Evolutionary conservation across 306 rosid species (phyloP), one percentile per base, ranked within the genome.

Genomic region (Cicer judaicum): DNA sequence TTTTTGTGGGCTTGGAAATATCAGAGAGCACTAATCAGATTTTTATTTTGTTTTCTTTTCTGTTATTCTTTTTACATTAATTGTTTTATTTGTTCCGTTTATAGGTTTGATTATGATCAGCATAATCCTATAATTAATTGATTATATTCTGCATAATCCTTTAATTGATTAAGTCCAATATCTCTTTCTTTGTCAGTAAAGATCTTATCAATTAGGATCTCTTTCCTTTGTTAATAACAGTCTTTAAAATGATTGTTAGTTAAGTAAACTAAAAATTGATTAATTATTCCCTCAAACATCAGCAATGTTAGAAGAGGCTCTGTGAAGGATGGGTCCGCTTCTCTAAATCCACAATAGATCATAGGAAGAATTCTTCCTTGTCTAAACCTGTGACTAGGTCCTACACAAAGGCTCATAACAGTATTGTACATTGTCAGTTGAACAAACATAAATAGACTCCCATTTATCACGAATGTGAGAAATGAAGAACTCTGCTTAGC

Each of bases 401-500:
- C 12, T 7, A 43, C 12, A 2, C 48, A 43, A 43, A 8, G 48
- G 48, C 48, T 43, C 11, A 43, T 43, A 43, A 43, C 12, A 29
- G 36, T 43, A 10, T 43, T 41, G 42, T 74, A 29, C 10, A 19
- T 72, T 19, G 71, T 46, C 12, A 48, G 55, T 50, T 39, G 61
- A 68, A 59, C 13, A 49, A 54, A 65, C 11, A 15, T 67, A 40
- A 21, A 24, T 41, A 46, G 63, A 61, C 24, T 7, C 13, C 48
- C 68, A 50, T 36, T 48, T 5, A 42, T 52, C 42, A 4, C 21
- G 36, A 60, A 60, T 7, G 1, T 15, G 40, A 36, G 38, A 48
- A 16, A 13, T n/a, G 29, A 64, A n/a, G 29, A 64, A n/a, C 42
- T 64, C 13, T 60, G 60, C 70, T n/a, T 34, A 73, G 46, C 42